Conservation (phyloP, 2,329 filamentous ascomycete species). For the Trichophyton mentagrophytes region DNA sequence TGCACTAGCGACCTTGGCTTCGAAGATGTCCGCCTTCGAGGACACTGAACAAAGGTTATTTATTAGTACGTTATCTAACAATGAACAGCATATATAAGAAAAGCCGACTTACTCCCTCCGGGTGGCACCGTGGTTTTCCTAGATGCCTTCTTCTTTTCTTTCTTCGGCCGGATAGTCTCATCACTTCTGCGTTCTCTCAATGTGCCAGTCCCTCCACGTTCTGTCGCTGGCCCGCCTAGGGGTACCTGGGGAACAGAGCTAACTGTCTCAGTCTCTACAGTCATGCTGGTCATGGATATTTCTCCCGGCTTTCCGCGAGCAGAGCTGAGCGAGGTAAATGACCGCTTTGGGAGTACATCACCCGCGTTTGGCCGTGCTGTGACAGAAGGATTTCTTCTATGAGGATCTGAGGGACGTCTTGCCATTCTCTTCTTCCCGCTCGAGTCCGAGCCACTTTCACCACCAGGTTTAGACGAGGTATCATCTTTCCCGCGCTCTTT, state of each 20-base stretch:
- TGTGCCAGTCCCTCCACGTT: constrained; percentile 51
- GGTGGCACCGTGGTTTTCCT: constrained; percentile 51
- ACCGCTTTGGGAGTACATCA: constrained; percentile 50
- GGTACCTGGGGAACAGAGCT: constrained; percentile 76
- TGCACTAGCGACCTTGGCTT: constrained; percentile 88
- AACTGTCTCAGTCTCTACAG: constrained; percentile 93
- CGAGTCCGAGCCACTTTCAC: constrained; percentile 49
- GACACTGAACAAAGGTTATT: constrained; percentile 54
- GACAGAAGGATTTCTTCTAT: constrained; percentile 26
- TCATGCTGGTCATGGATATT: constrained; percentile 79
- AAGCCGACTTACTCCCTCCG: constrained; percentile 15
- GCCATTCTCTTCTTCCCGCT: constrained; percentile 26
- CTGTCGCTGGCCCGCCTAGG: constrained; percentile 48
- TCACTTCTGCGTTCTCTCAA: constrained; percentile 76
- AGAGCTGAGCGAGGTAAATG: constrained; percentile 51
- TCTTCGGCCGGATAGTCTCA: constrained; percentile 92
- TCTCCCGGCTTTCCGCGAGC: constrained; percentile 58
- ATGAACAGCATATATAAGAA: constrained; percentile 4
- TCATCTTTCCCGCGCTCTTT: constrained; percentile 11
- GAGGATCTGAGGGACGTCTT: constrained; percentile 18
- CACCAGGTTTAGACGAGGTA: constrained; percentile 30
- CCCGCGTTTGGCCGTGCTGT: constrained; percentile 32
- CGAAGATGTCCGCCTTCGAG: constrained; percentile 95
- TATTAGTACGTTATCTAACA: constrained; percentile 19
- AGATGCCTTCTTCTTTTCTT: constrained; percentile 69